phyloP scores from a whole-genome alignment of 345 rosid genomes.

The Leavenworthia alabamica region DNA sequence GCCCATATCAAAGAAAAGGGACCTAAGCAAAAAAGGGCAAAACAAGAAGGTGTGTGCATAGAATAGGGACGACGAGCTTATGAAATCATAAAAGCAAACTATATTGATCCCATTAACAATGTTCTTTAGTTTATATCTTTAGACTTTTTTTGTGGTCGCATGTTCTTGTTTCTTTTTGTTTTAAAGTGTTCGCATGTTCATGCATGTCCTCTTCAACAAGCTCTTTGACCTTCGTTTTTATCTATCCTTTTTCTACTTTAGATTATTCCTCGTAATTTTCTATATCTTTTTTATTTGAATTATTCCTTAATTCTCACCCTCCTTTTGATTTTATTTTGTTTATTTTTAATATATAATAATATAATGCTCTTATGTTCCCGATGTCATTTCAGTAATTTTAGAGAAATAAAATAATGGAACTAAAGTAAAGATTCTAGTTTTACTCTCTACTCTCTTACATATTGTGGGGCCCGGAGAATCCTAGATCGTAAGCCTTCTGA shows the following conservation, averaged over 20 bases:
- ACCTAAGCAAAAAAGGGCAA: too few species aligned
- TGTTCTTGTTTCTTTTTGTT: background rate
- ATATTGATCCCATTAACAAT: slow-evolving; percentile 34
- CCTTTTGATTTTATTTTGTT: background rate
- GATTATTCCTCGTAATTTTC: slow-evolving; percentile 21
- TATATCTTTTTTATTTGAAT: slow-evolving; percentile 7
- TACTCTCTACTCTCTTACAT: slow-evolving; percentile 18
- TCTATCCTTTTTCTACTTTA: slow-evolving; percentile 10
- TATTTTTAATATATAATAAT: background rate
- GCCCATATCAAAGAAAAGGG: too few species aligned
- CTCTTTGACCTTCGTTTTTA: slow-evolving; percentile 22
- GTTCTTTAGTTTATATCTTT: slow-evolving; percentile 22
- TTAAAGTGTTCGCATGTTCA: slow-evolving; percentile 28
- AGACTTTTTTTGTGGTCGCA: slow-evolving; percentile 29
- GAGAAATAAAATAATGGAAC: slow-evolving; percentile 10
- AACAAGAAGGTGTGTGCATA: too few species aligned
- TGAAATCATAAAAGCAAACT: slow-evolving; percentile 7
- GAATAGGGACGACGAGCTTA: slow-evolving; percentile 19
- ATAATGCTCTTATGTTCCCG: background rate
- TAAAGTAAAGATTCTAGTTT: slow-evolving; percentile 8
- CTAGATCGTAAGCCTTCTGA: slow-evolving; percentile 46
- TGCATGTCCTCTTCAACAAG: slow-evolving; percentile 26
- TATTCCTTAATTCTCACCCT: slow-evolving; percentile 11
- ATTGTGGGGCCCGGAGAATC: slow-evolving; percentile 37
- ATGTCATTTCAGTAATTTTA: slow-evolving; percentile 1